Evolutionary conservation across 2,329 filamentous ascomycete species (phyloP).

Genomic region (Sarocladium kiliense): DNA sequence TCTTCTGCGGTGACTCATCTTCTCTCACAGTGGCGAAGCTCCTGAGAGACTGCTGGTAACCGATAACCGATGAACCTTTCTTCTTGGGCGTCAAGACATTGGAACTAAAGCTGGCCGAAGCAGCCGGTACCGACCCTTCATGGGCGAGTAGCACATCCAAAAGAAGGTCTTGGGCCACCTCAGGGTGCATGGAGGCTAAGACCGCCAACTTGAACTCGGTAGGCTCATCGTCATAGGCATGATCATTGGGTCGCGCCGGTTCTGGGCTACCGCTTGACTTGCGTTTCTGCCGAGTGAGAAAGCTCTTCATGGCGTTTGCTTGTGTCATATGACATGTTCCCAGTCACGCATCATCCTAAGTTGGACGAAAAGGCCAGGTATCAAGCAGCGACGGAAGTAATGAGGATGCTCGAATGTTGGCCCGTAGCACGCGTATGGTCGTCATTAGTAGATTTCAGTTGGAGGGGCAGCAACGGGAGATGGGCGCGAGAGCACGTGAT

Average conservation of each 20-base stretch:
- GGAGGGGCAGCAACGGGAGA: not conserved
- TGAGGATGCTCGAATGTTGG: too few species aligned
- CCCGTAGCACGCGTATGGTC: not conserved
- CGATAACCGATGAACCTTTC: constrained; percentile 32
- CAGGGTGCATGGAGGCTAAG: constrained; percentile 70
- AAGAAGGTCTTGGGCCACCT: constrained; percentile 57
- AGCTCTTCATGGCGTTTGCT: constrained; percentile 49
- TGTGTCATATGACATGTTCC: not conserved
- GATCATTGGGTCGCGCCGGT: not conserved
- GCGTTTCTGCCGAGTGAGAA: constrained; percentile 50
- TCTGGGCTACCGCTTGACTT: constrained; percentile 26
- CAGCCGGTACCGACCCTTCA: constrained; percentile 68
- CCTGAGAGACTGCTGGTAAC: constrained; percentile 60
- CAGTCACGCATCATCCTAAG: not conserved
- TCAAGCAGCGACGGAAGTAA: too few species aligned
- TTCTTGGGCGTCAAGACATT: constrained; percentile 21
- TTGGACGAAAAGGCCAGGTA: too few species aligned
- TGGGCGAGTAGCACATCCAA: constrained; percentile 75
- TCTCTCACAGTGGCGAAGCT: constrained; percentile 34
- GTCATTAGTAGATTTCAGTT: not conserved
- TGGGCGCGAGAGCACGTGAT: constrained; percentile 6
- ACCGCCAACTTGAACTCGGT: constrained; percentile 89
- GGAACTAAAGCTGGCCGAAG: constrained; percentile 50
- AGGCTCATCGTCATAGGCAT: constrained; percentile 57
- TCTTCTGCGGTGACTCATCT: constrained; percentile 23